Base-by-base conservation (phyloP, 2,329 filamentous ascomycete species). In the Catunica adiposa region DNA sequence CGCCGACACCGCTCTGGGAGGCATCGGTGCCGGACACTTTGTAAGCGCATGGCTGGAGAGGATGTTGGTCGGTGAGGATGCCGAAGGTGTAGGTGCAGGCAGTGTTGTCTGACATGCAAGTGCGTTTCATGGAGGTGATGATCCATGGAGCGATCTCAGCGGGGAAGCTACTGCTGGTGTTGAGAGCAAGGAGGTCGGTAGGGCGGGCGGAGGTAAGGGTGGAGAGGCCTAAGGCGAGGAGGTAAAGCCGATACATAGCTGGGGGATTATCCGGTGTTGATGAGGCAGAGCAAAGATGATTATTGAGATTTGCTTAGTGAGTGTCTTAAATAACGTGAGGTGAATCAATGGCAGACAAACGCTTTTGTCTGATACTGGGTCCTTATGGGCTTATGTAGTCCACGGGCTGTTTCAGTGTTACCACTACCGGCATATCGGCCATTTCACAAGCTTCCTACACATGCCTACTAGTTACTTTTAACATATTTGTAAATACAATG, bases 51-150 rank as follows among this genome's bases (percentile, higher is more conserved):
- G 52, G 37, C 7, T 54, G 38, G 11, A 61, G 53, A 3, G 61
- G 62, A 51, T 63, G 63, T 37, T 61, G 59, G 57, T 66, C 59
- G 58, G 70, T 67, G 64, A 71, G 66, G 65, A 73, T 68, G 57
- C 60, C 59, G 61, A 75, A 75, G 60, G 64, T 67, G 67, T 70
- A 73, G 62, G 64, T 66, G 67, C 72, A 75, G 23, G 62, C 58
- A 58, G 65, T 66, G 64, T 73, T 64, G 57, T 61, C 60, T 4
- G 56, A 8, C 61, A 67, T 66, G 67, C 72, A 75, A 59, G 62
- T 61, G 60, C 71, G 72, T 59, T 64, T 64, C 56, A 71, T 60
- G 61, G 62, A 55, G 60, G 68, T 62, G 60, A 75, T 68, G 59
- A 67, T 71, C 72, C 70, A 74, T 57, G 71, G 61, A 8, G 69